Percentiles rank a stretch among this genome's conserved stretches.
Conservation (phyloP, 805 yeast species). For the Cyberlindnera mycetangii region DNA sequence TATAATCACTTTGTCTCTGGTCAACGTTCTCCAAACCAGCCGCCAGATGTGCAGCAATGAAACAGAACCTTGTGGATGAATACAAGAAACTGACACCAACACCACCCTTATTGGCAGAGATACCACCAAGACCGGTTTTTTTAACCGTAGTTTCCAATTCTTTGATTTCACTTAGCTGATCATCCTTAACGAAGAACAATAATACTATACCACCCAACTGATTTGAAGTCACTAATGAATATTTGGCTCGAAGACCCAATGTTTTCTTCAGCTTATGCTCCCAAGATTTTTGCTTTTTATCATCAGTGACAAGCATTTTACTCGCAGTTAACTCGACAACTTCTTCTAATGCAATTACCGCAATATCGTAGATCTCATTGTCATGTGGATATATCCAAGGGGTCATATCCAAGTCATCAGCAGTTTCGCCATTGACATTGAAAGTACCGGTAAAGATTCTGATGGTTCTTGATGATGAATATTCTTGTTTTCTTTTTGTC, state of each 20-base stretch:
- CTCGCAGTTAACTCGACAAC: conserved; percentile 91
- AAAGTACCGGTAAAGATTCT: conserved; percentile 79
- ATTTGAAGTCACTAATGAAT: conserved; percentile 57
- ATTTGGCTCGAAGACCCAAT: conserved; percentile 46
- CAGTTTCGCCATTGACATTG: conserved; percentile 73
- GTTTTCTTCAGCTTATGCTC: conserved; percentile 54
- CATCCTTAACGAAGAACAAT: conserved; percentile 57
- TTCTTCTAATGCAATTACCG: conserved; percentile 91
- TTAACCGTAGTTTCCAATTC: conserved; percentile 93
- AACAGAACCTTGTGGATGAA: conserved; percentile 77
- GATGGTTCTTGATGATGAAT: conserved; percentile 58
- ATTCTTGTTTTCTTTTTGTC: conserved; percentile 40
- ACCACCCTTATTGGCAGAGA: conserved; percentile 96
- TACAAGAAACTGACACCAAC: conserved; percentile 86
- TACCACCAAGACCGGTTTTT: conserved; percentile 95
- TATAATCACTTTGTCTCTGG: conserved; percentile 85
- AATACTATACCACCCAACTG: conserved; percentile 69
- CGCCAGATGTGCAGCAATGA: conserved; percentile 89
- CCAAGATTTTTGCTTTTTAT: conserved; percentile 64
- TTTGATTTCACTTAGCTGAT: conserved; percentile 50
- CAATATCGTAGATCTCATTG: conserved; percentile 57
- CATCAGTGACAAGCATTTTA: conserved; percentile 67
- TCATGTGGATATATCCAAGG: conserved; percentile 73
- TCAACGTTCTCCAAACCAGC: conserved; percentile 82
- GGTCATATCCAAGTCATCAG: conserved; percentile 51